phyloP scores from a whole-genome alignment of 1,284 basidiomycete genomes.

The Sanghuangporus baumii region DNA sequence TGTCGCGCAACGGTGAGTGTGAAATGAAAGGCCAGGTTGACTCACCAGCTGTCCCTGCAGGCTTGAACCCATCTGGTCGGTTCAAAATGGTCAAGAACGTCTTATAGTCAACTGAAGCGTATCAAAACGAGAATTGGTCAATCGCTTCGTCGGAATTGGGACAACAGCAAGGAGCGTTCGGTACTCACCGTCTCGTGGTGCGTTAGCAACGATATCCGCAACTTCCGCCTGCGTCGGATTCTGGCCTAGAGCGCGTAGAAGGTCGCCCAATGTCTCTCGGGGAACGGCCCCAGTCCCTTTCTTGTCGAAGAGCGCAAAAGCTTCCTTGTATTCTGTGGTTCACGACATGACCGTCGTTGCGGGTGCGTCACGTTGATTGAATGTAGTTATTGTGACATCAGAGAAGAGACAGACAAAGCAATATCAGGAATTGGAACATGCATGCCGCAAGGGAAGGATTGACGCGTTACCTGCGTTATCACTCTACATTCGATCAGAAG shows the following conservation, averaged over 20 bases:
- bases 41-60: conserved; percentile 85
- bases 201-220: conserved; percentile 66
- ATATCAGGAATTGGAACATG: background rate
- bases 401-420: background rate
- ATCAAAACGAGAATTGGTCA: background rate
- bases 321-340: conserved; percentile 84
- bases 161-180: background rate
- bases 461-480: conserved; percentile 11
- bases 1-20: background rate
- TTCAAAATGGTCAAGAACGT: conserved; percentile 90
- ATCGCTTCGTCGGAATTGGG: background rate
- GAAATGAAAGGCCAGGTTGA: background rate
- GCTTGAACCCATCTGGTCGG: conserved; percentile 94
- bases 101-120: conserved; percentile 75
- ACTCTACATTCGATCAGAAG: background rate
- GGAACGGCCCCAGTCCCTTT: conserved; percentile 88
- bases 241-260: conserved; percentile 92
- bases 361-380: background rate
- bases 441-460: background rate
- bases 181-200: conserved; percentile 71
- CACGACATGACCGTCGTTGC: background rate
- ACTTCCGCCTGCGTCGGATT: conserved; percentile 99
- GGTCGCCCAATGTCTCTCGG: conserved; percentile 88
- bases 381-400: background rate
- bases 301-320: conserved; percentile 98